Base-by-base conservation (phyloP, 179 eudicot species). In the Spergularia azorica region DNA sequence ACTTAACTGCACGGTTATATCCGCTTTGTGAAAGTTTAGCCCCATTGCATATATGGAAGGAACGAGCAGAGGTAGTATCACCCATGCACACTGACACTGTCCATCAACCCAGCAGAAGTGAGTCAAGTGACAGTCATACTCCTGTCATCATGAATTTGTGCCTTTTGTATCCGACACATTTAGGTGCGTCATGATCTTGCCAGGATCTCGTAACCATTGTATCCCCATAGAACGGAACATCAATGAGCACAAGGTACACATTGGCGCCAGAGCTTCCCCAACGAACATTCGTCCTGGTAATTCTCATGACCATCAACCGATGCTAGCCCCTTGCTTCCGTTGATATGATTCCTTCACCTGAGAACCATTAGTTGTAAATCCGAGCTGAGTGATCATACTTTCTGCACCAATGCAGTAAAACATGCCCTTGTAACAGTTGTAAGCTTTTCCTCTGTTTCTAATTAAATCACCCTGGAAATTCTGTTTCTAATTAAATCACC, bases 81-180 rank as follows among this genome's bases (percentile, higher is more conserved):
- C 54, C 71, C 71, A 67, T 43, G 55, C 71, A 67, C 26, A 46
- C 15, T 16, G n/a, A 36, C 4, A 36, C 39, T 36, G 39, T 10
- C 55, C 54, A 43, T 43, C 71, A 0, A 67, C 56, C 71, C 71
- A 67, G 17, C 70, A 67, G 18, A 67, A 67, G n/a, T 43, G 54
- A 8, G 48, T 51, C 52, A 36, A 2, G 39, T 36, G 39, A 36
- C 39, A 36, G 39, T 36, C 7, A 5, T 9, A 46, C 54, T 67
- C 71, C 71, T 16, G 46, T 14, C 71, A 67, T 67, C 6, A 67
- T 67, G 55, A 67, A 46, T 17, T 41, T 17, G 5, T 17, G 54
- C 56, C 46, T 67, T 13, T 46, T 13, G 15, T 16, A 41, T 7
- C n/a, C n/a, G 15, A 67, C 56, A 52, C 17, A 46, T 26, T 46